A percentile compares a stretch with the other conserved stretches of the same genome.
These are phyloP conservation scores for Pythium insidiosum DNA, from an alignment of 352 stramenopile species.

Conservation along the genomic window DNA sequence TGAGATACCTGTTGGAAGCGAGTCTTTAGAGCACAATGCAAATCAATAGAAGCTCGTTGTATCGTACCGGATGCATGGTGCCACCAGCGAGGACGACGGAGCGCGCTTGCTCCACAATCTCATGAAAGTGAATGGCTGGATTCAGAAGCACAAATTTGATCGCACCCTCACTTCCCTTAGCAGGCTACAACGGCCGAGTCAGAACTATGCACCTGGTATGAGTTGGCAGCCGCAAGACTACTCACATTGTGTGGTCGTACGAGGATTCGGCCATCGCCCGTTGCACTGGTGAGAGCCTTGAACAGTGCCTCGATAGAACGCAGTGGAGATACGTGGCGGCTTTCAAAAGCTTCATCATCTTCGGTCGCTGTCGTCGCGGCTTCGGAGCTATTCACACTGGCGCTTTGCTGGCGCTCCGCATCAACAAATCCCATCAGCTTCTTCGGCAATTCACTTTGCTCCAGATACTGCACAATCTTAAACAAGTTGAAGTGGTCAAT, in stretches of 20 bases:
- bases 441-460: constrained; percentile 70
- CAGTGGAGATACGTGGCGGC: constrained; percentile 75
- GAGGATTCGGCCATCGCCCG: constrained; percentile 63
- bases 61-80: constrained; percentile 94
- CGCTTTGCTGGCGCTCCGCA: constrained; percentile 12
- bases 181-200: constrained; percentile 22
- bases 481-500: constrained; percentile 89
- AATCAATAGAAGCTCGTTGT: no score
- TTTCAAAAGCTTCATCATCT: constrained; percentile 46
- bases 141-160: constrained; percentile 97
- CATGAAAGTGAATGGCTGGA: constrained; percentile 89
- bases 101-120: constrained; percentile 92
- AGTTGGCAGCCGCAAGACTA: no score
- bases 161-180: constrained; percentile 34
- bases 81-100: constrained; percentile 96
- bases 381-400: background rate
- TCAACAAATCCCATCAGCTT: constrained; percentile 81
- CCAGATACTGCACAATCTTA: constrained; percentile 80
- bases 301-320: constrained; percentile 69
- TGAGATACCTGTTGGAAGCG: constrained; percentile 74
- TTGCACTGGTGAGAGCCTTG: constrained; percentile 64
- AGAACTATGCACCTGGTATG: no score
- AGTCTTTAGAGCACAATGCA: no score
- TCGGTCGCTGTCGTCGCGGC: constrained; percentile 1
- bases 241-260: constrained; percentile 53